Conservation (phyloP, 2,329 filamentous ascomycete species). For the Colletotrichum filicis region DNA sequence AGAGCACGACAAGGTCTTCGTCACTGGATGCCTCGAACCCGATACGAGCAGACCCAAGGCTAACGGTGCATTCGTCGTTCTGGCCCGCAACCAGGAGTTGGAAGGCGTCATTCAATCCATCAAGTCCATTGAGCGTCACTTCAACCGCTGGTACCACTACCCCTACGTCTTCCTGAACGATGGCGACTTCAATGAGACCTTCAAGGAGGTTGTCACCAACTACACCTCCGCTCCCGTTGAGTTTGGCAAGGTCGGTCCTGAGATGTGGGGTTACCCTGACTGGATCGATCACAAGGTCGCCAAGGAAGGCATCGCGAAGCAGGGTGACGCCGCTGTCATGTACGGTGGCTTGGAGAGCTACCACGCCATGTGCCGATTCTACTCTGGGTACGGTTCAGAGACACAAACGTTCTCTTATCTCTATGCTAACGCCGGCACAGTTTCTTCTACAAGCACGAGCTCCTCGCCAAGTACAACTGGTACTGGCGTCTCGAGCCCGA, state of each 20-base stretch:
- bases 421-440: slow-evolving; percentile 52
- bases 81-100: slow-evolving; percentile 95
- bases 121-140: slow-evolving; percentile 97
- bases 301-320: slow-evolving; percentile 95
- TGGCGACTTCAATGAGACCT: slow-evolving; percentile 93
- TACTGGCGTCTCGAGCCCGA: slow-evolving; percentile 99
- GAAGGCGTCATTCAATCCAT: slow-evolving; percentile 96
- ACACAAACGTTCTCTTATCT: neutral
- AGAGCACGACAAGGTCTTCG: slow-evolving; percentile 96
- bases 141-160: slow-evolving; percentile 99
- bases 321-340: slow-evolving; percentile 98
- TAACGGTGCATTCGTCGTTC: slow-evolving; percentile 94
- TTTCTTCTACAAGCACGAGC: slow-evolving; percentile 97
- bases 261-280: slow-evolving; percentile 96
- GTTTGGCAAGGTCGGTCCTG: slow-evolving; percentile 90
- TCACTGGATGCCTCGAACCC: slow-evolving; percentile 86
- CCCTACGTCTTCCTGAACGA: slow-evolving; percentile 99
- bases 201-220: slow-evolving; percentile 88
- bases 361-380: slow-evolving; percentile 99
- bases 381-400: slow-evolving; percentile 79
- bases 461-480: slow-evolving; percentile 98
- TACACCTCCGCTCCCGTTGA: slow-evolving; percentile 90
- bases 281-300: slow-evolving; percentile 96
- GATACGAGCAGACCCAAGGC: slow-evolving; percentile 83
- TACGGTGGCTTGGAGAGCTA: slow-evolving; percentile 99